Conservation (phyloP, 805 yeast species). For the Saccharomycopsis sp. region DNA sequence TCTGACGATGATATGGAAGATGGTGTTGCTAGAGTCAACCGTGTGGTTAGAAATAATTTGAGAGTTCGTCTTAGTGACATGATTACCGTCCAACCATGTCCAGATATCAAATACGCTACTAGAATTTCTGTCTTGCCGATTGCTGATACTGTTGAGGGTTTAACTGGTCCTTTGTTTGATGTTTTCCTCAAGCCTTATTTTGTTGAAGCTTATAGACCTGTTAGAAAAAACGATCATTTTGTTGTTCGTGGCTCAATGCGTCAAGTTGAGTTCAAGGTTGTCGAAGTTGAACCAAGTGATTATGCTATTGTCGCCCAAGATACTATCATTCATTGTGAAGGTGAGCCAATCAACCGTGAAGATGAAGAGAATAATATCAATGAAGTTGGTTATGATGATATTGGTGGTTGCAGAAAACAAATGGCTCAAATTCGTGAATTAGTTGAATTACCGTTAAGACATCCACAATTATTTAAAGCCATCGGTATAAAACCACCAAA, state of each 20-base stretch:
- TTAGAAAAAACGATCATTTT: conserved; percentile 93
- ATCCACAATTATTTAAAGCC: conserved; percentile 94
- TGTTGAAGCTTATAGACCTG: conserved; percentile 98
- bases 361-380: conserved; percentile 94
- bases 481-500: conserved; percentile 99
- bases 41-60: conserved; percentile 92
- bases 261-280: conserved; percentile 97
- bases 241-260: conserved; percentile 98
- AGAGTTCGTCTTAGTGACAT: conserved; percentile 92
- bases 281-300: conserved; percentile 95
- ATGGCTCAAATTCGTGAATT: conserved; percentile 99
- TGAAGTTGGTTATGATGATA: conserved; percentile 97
- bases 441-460: conserved; percentile 96
- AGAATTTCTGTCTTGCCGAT: conserved; percentile 93
- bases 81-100: conserved; percentile 86
- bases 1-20: conserved; percentile 96
- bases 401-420: conserved; percentile 98
- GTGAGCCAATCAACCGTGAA: conserved; percentile 97
- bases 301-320: conserved; percentile 98
- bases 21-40: conserved; percentile 87
- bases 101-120: conserved; percentile 94
- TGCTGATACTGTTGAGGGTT: conserved; percentile 96
- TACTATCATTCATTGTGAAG: conserved; percentile 96
- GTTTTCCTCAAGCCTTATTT: conserved; percentile 95
- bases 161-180: conserved; percentile 93